A percentile compares a stretch with the other conserved stretches of the same genome.
phyloP scores from a whole-genome alignment of 2,329 filamentous ascomycete genomes.

The Aspergillus quadrilineatus region DNA sequence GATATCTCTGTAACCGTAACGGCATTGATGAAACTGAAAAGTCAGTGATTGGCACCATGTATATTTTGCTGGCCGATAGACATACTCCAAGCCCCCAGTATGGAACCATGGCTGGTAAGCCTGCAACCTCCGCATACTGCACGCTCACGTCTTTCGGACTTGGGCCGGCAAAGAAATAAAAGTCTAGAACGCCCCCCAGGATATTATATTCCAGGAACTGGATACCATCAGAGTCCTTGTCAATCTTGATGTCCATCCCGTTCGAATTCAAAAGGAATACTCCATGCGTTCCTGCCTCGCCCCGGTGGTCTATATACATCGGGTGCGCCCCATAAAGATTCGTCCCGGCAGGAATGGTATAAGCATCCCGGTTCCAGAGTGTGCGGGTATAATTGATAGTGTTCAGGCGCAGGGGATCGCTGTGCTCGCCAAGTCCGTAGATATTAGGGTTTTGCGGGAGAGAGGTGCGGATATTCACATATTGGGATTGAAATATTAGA shows the following conservation, averaged over 20 bases:
- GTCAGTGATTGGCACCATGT: not conserved
- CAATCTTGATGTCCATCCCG: conserved; percentile 74
- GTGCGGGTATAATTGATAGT: conserved; percentile 69
- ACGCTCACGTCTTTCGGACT: conserved; percentile 57
- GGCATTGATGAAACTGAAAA: conserved; percentile 57
- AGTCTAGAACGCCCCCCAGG: conserved; percentile 73
- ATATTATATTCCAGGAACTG: conserved; percentile 79
- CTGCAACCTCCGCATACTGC: conserved; percentile 60
- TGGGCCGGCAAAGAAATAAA: conserved; percentile 64
- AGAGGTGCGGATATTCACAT: conserved; percentile 68
- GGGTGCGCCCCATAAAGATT: conserved; percentile 75
- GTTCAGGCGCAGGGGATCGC: conserved; percentile 66
- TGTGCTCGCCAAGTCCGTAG: conserved; percentile 78
- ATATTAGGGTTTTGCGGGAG: conserved; percentile 68
- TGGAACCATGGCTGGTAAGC: conserved; percentile 60
- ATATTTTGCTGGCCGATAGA: not conserved
- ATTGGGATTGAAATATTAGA: conserved; percentile 76
- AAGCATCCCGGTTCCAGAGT: conserved; percentile 68
- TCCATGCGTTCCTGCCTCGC: conserved; percentile 57
- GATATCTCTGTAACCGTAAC: conserved; percentile 60
- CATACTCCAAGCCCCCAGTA: conserved; percentile 63
- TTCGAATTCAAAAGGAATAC: conserved; percentile 72
- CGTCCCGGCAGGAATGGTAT: conserved; percentile 57
- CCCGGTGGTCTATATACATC: conserved; percentile 69
- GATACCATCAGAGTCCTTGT: conserved; percentile 56